Percentiles rank a stretch among this genome's conserved stretches.
Conservation (phyloP, 176 grass and related monocot species). For the Dactylis glomerata region DNA sequence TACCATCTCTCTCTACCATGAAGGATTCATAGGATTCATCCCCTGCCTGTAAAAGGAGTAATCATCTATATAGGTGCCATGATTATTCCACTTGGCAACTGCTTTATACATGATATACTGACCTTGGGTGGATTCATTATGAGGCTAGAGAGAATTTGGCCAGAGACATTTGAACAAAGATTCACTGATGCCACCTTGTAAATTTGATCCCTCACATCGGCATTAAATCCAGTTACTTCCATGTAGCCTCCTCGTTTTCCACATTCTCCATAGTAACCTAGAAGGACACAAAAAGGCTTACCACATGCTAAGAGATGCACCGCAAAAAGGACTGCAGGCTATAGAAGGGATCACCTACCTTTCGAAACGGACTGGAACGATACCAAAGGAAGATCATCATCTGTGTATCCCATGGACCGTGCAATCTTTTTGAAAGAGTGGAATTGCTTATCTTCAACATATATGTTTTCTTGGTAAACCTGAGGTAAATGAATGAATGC, state of each 20-base stretch:
- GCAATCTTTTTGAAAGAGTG: slow-evolving; percentile 95
- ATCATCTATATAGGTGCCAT: slow-evolving; percentile 2
- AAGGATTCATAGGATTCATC: slow-evolving; percentile 94
- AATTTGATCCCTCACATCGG: slow-evolving; percentile 93
- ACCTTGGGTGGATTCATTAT: slow-evolving; percentile 99
- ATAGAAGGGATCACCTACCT: slow-evolving; percentile 46
- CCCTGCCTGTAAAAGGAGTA: slow-evolving; percentile 58
- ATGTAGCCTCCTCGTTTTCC: slow-evolving; percentile 99
- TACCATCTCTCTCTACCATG: slow-evolving; percentile 72
- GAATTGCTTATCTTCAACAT: slow-evolving; percentile 85
- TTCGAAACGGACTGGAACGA: slow-evolving; percentile 94
- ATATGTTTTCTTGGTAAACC: slow-evolving; percentile 99
- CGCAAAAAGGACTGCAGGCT: background rate
- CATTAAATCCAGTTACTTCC: slow-evolving; percentile 89
- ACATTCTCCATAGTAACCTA: slow-evolving; percentile 98
- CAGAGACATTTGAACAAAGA: slow-evolving; percentile 86
- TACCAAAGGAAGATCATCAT: slow-evolving; percentile 77
- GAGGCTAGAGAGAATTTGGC: slow-evolving; percentile 93
- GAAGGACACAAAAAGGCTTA: slow-evolving; percentile 9
- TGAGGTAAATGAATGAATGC: slow-evolving; percentile 21
- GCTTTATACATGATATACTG: slow-evolving; percentile 4
- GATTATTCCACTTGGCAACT: background rate
- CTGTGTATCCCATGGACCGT: slow-evolving; percentile 74
- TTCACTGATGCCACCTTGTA: slow-evolving; percentile 99
- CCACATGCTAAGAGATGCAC: background rate